phyloP scores from a whole-genome alignment of 805 yeast genomes.

The Alloascoidea africana region DNA sequence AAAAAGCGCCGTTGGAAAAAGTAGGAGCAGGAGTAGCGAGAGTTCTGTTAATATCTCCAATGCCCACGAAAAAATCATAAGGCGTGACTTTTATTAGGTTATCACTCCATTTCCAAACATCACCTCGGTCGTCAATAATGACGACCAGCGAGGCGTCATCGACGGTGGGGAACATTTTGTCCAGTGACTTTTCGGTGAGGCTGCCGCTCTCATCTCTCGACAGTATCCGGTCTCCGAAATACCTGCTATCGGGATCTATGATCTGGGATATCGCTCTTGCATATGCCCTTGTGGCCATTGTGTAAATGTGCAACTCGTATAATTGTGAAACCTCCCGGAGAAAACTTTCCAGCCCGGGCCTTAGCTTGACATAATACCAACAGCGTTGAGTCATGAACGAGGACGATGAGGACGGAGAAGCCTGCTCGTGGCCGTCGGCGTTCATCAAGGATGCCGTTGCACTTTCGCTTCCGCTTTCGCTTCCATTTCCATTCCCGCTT shows the following conservation, averaged over 20 bases:
- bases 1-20: constrained; percentile 64
- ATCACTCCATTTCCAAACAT: constrained; percentile 96
- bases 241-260: constrained; percentile 78
- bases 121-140: constrained; percentile 94
- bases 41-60: constrained; percentile 72
- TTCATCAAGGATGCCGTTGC: constrained; percentile 1
- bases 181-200: constrained; percentile 74
- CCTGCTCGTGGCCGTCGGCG: constrained; percentile 3
- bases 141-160: constrained; percentile 83
- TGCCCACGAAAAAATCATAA: constrained; percentile 90
- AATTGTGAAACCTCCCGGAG: constrained; percentile 42
- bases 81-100: constrained; percentile 89
- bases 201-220: constrained; percentile 94
- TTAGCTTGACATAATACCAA: constrained; percentile 83
- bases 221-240: constrained; percentile 82
- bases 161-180: constrained; percentile 85
- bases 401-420: too few species aligned
- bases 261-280: constrained; percentile 81
- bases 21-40: constrained; percentile 35
- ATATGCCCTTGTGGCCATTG: constrained; percentile 95
- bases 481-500: too few species aligned
- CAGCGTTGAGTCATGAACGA: too few species aligned
- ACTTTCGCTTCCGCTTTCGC: too few species aligned
- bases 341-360: constrained; percentile 78
- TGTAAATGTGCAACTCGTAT: constrained; percentile 88